These are phyloP conservation scores for Lactifluus pinguis DNA, from an alignment of 768 basidiomycete species.

Conservation along the genomic window DNA sequence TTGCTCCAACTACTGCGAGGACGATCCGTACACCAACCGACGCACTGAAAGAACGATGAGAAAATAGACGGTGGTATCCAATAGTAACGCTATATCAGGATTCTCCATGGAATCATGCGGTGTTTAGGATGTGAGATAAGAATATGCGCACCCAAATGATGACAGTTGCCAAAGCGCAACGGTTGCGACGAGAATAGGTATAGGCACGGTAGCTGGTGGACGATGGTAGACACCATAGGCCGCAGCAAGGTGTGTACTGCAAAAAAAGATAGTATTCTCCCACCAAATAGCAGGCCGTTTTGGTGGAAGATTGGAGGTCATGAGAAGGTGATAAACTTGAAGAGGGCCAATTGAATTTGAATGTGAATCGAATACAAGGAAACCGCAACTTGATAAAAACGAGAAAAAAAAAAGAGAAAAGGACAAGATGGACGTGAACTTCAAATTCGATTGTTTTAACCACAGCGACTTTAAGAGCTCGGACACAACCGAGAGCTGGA, in stretches of 20 bases:
- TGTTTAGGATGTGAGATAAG: background rate
- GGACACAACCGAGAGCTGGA: too few species aligned
- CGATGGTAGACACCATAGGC: constrained; percentile 40
- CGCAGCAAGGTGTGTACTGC: constrained; percentile 48
- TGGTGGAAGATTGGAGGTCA: background rate
- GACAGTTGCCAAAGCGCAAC: constrained; percentile 61
- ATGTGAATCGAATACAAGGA: background rate
- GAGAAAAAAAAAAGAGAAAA: background rate
- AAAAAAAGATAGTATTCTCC: constrained; percentile 51
- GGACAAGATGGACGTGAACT: background rate
- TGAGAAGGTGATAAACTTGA: background rate
- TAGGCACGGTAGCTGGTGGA: constrained; percentile 38
- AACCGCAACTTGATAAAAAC: background rate
- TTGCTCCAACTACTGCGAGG: constrained; percentile 57
- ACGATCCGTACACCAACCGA: constrained; percentile 42
- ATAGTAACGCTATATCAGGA: constrained; percentile 46
- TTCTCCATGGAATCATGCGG: background rate
- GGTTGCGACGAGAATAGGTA: constrained; percentile 41
- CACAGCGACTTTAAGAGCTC: too few species aligned
- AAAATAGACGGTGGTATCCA: constrained; percentile 75
- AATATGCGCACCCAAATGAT: constrained; percentile 49
- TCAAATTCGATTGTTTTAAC: too few species aligned
- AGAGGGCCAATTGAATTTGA: background rate
- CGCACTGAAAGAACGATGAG: constrained; percentile 63
- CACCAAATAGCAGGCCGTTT: constrained; percentile 42